phyloP scores from a whole-genome alignment of 805 yeast species.

The Ogataea salicorniae region DNA sequence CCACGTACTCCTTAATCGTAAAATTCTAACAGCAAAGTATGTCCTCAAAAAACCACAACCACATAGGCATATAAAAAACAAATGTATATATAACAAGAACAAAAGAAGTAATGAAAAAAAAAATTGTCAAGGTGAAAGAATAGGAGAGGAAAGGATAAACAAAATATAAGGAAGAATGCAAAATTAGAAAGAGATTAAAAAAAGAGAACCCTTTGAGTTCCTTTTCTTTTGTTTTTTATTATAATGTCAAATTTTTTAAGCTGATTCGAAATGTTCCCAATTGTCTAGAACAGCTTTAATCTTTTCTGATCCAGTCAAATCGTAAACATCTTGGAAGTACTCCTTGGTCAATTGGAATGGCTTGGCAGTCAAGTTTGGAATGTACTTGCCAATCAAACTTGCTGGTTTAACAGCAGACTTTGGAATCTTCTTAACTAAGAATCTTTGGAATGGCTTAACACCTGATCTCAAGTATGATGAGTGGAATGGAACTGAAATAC shows the following conservation, averaged over 20 bases:
- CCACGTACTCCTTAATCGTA: constrained; percentile 6
- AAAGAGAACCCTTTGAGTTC: not conserved
- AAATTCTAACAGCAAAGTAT: not conserved
- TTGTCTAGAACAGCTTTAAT: constrained; percentile 85
- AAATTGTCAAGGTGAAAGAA: not conserved
- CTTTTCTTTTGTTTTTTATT: too few relatives aligned
- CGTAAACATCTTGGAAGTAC: constrained; percentile 93
- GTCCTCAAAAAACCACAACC: not conserved
- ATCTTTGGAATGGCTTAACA: constrained; percentile 98
- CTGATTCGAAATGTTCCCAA: constrained; percentile 81
- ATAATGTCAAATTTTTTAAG: constrained; percentile 25
- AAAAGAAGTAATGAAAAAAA: not conserved
- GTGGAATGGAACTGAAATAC: constrained; percentile 99
- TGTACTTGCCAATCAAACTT: constrained; percentile 88
- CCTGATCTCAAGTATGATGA: constrained; percentile 97
- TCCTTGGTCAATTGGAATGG: constrained; percentile 96
- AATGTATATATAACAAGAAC: not conserved
- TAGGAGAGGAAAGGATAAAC: not conserved
- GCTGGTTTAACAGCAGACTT: constrained; percentile 94
- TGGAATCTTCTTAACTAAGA: constrained; percentile 92
- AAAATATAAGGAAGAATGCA: not conserved
- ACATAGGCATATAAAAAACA: not conserved
- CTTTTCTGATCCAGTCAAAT: constrained; percentile 85
- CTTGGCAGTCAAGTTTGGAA: constrained; percentile 97
- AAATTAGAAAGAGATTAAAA: not conserved